Conservation (phyloP, 2,329 filamentous ascomycete species). For the Xenosphaeropsis pyriputrescens region DNA sequence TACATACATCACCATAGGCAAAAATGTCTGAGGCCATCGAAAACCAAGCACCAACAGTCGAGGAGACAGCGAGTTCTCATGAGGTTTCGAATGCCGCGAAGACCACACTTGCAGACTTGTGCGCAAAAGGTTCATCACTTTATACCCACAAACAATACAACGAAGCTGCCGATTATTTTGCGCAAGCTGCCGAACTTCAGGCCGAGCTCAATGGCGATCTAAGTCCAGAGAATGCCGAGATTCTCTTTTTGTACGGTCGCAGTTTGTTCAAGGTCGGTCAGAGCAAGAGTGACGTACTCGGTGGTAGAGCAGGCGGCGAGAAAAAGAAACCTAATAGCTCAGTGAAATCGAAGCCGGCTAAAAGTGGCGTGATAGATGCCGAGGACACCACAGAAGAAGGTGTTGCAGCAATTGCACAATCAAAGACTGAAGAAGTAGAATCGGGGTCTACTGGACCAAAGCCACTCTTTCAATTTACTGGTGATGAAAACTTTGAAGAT, state of each 20-base stretch:
- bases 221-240: conserved; percentile 77
- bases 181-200: conserved; percentile 78
- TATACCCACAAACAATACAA: conserved; percentile 85
- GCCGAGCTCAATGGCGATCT: conserved; percentile 87
- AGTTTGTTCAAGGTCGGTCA: conserved; percentile 90
- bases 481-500: conserved; percentile 85
- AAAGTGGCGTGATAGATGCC: background rate
- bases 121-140: conserved; percentile 66
- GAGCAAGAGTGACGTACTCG: conserved; percentile 86
- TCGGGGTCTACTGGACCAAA: conserved; percentile 41
- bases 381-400: conserved; percentile 26
- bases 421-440: conserved; percentile 19
- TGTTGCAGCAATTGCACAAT: conserved; percentile 20
- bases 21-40: too few species aligned
- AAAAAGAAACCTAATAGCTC: conserved; percentile 27
- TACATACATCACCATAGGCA: too few species aligned
- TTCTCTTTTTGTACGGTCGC: conserved; percentile 88
- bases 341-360: conserved; percentile 22
- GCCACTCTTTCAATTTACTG: conserved; percentile 79
- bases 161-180: conserved; percentile 75
- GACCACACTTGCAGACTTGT: conserved; percentile 62
- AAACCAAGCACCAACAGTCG: too few species aligned
- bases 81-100: conserved; percentile 22
- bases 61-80: background rate
- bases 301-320: conserved; percentile 56